These are phyloP conservation scores for Auxenochlorella protothecoides DNA, from an alignment of 139 green algal genomes.

Conservation along the genomic window DNA sequence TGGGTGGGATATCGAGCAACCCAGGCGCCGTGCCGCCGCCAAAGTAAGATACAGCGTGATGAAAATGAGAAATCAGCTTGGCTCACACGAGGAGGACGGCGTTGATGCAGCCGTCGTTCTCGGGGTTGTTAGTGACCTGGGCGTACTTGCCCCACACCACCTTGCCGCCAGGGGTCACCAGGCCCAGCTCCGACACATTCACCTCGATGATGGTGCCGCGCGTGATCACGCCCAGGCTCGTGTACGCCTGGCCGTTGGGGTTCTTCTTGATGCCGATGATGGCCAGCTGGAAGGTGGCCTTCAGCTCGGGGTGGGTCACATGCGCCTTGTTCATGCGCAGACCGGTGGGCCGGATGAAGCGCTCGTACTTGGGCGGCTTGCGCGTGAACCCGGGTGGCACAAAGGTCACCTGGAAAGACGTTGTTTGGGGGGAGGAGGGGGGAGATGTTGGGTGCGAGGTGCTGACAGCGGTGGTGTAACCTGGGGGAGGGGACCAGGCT, in stretches of 20 bases:
- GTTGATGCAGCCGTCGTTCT: constrained; percentile 99
- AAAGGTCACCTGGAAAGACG: constrained; percentile 67
- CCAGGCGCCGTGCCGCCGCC: too few relatives aligned
- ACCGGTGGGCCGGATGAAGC: constrained; percentile 94
- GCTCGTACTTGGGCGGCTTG: constrained; percentile 99
- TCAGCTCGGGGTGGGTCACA: constrained; percentile 97
- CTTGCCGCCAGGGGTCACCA: constrained; percentile 97
- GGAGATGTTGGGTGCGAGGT: too few relatives aligned
- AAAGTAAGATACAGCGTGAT: too few relatives aligned
- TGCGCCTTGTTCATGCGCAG: constrained; percentile 98
- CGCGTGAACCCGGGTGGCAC: constrained; percentile 93
- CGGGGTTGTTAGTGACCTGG: constrained; percentile 92
- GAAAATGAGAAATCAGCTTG: not conserved
- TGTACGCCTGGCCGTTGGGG: constrained; percentile 96
- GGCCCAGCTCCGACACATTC: constrained; percentile 94
- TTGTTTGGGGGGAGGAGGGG: too few relatives aligned
- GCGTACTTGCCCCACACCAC: constrained; percentile 99
- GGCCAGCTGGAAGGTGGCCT: constrained; percentile 91
- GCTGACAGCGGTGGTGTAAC: too few relatives aligned
- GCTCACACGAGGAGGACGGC: constrained; percentile 90
- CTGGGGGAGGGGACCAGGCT: too few relatives aligned
- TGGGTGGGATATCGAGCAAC: too few relatives aligned
- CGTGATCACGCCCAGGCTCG: constrained; percentile 89
- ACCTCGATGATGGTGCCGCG: constrained; percentile 89
- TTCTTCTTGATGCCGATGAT: constrained; percentile 99